Evolutionary conservation across 139 green algal species (phyloP).

Genomic region (Micromonas pusilla): DNA sequence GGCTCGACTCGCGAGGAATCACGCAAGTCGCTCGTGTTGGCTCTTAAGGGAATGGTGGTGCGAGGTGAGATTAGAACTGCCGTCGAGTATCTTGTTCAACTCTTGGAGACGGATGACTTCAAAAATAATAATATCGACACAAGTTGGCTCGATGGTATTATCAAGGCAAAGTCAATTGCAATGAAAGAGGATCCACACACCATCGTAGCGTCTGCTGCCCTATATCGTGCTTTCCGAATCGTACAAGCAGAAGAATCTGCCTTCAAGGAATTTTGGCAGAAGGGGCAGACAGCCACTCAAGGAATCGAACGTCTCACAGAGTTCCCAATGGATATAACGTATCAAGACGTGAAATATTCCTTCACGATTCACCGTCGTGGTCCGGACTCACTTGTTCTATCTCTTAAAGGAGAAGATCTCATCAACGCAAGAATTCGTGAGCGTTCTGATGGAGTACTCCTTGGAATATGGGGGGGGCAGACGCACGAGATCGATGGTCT

Average conservation of each 20-base stretch:
- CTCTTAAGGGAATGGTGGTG: slow-evolving; percentile 88
- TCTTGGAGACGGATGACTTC: slow-evolving; percentile 42
- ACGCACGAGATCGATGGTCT: slow-evolving; percentile 21
- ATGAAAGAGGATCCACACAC: slow-evolving; percentile 16
- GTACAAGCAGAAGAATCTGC: slow-evolving; percentile 1
- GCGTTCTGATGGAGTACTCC: neutral
- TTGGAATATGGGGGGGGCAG: slow-evolving; percentile 9
- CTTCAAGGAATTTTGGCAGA: slow-evolving; percentile 13
- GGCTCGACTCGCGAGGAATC: slow-evolving; percentile 47
- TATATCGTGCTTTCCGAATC: slow-evolving; percentile 9
- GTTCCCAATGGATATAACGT: slow-evolving; percentile 24
- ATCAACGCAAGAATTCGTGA: slow-evolving; percentile 5
- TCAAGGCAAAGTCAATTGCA: slow-evolving; percentile 54
- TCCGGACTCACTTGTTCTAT: slow-evolving; percentile 4
- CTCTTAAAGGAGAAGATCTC: neutral
- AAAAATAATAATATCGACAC: slow-evolving; percentile 74
- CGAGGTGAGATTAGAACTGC: slow-evolving; percentile 93
- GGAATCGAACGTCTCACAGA: neutral
- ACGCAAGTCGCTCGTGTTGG: slow-evolving; percentile 84
- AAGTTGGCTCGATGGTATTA: slow-evolving; percentile 90
- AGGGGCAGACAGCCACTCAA: slow-evolving; percentile 8
- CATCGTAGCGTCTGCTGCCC: neutral
- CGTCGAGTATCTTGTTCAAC: slow-evolving; percentile 68
- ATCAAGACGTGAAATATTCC: slow-evolving; percentile 21
- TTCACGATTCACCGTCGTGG: neutral